Percentiles rank a stretch among this genome's conserved stretches.
Evolutionary conservation across 192 early-diverging fungal genomes (phyloP).

Genomic region (Jimgerdemannia lactiflua): DNA sequence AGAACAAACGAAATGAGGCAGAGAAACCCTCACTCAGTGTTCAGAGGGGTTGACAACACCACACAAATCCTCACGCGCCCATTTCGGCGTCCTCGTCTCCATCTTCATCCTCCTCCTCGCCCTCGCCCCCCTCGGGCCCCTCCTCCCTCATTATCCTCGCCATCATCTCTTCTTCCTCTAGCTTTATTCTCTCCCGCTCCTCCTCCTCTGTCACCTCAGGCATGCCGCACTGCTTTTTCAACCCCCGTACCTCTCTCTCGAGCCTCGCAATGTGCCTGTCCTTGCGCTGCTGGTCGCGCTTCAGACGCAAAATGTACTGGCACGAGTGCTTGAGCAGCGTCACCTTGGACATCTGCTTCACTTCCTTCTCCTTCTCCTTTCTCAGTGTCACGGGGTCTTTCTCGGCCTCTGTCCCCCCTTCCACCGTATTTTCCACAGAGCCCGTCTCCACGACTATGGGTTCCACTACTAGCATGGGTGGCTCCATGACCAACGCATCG

Average conservation of each 20-base stretch:
- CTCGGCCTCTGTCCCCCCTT: not conserved
- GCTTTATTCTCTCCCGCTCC: conserved; percentile 9
- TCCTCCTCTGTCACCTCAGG: conserved; percentile 23
- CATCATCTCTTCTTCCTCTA: conserved; percentile 13
- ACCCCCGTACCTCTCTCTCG: conserved; percentile 19
- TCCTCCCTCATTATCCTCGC: not conserved
- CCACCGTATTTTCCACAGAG: not conserved
- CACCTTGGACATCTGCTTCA: conserved; percentile 88
- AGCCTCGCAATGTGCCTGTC: conserved; percentile 27
- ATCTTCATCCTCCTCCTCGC: not conserved
- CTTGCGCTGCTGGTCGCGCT: conserved; percentile 33
- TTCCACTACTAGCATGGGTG: too few relatives aligned
- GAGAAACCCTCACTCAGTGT: not conserved
- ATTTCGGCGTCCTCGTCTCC: not conserved
- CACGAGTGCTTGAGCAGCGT: conserved; percentile 70
- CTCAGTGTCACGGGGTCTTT: not conserved
- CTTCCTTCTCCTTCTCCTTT: conserved; percentile 25
- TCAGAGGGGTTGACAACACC: not conserved
- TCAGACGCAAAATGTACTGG: conserved; percentile 54
- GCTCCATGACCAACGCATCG: conserved; percentile 42
- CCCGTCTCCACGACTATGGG: conserved; percentile 5
- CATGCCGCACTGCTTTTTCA: conserved; percentile 19
- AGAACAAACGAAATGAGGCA: not conserved
- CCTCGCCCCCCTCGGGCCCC: not conserved
- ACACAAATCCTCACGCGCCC: not conserved